Percentiles rank a stretch among this genome's conserved stretches.
Conservation (phyloP, 192 early-diverging fungal genomes). For the Entophlyctis helioformis region DNA sequence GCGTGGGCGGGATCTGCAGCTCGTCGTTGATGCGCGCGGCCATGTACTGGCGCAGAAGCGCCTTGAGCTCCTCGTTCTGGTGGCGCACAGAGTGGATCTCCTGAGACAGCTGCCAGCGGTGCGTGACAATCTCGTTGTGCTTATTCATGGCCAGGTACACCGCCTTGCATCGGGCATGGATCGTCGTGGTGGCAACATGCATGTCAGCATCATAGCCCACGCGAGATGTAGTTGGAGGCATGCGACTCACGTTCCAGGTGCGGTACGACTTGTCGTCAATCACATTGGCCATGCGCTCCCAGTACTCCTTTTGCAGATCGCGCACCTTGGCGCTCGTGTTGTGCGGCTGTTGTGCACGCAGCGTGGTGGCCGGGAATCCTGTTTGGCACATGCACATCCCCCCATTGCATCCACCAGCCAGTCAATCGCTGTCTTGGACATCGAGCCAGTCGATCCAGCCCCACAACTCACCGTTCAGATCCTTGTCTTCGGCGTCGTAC, state of each 20-base stretch:
- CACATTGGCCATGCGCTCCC: conserved; percentile 33
- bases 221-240: not conserved
- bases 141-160: conserved; percentile 34
- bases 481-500: too few species aligned
- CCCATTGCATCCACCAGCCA: too few species aligned
- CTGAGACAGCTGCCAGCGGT: conserved; percentile 23
- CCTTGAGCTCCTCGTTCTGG: conserved; percentile 43
- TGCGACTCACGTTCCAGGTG: conserved; percentile 33
- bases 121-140: conserved; percentile 31
- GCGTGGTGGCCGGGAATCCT: too few species aligned
- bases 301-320: conserved; percentile 34
- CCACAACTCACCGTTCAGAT: too few species aligned
- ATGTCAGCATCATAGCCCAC: not conserved
- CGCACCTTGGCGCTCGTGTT: too few species aligned
- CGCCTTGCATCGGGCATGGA: conserved; percentile 8
- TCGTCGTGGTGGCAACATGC: not conserved
- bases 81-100: conserved; percentile 26
- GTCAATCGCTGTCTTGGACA: too few species aligned
- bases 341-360: too few species aligned
- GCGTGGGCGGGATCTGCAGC: conserved; percentile 37
- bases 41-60: conserved; percentile 40
- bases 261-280: conserved; percentile 36
- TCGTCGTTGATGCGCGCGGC: conserved; percentile 38
- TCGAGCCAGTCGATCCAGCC: too few species aligned
- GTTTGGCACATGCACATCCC: too few species aligned